Evolutionary conservation across 768 basidiomycete species (phyloP).

Genomic region (Macrocybe gigantea): DNA sequence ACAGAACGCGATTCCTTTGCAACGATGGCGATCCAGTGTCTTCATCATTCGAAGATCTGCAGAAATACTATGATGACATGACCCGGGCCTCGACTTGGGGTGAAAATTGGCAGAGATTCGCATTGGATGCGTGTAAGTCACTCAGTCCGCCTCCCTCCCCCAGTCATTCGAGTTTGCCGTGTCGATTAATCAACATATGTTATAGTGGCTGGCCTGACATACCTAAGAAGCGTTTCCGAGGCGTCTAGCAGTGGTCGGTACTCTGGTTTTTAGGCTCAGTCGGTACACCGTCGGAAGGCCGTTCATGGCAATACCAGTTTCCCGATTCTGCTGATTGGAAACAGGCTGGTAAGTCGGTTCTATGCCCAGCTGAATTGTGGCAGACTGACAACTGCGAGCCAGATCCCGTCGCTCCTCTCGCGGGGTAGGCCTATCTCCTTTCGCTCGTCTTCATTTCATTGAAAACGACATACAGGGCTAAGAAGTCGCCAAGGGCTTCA

Average conservation of each 20-base stretch:
- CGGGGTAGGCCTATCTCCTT: conserved; percentile 12
- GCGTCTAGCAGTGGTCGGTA: not conserved
- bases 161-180: too few relatives aligned
- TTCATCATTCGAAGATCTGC: conserved; percentile 16
- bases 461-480: conserved; percentile 21
- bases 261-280: not conserved
- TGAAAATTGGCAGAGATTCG: conserved; percentile 22
- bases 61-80: conserved; percentile 20
- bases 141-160: not conserved
- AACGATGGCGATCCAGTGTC: conserved; percentile 29
- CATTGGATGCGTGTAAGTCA: conserved; percentile 24
- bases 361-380: not conserved
- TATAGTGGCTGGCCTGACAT: conserved; percentile 18
- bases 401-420: conserved; percentile 22
- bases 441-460: not conserved
- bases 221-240: conserved; percentile 17
- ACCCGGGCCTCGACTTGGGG: conserved; percentile 22
- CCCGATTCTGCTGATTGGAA: conserved; percentile 21
- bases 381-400: too few relatives aligned
- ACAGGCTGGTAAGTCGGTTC: conserved; percentile 1
- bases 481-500: conserved; percentile 26
- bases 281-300: conserved; percentile 11
- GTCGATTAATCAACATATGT: too few relatives aligned
- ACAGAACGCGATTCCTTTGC: conserved; percentile 11
- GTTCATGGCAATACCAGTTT: conserved; percentile 23